Conservation (phyloP, 2,329 filamentous ascomycete genomes). For the Pyricularia grisea region DNA sequence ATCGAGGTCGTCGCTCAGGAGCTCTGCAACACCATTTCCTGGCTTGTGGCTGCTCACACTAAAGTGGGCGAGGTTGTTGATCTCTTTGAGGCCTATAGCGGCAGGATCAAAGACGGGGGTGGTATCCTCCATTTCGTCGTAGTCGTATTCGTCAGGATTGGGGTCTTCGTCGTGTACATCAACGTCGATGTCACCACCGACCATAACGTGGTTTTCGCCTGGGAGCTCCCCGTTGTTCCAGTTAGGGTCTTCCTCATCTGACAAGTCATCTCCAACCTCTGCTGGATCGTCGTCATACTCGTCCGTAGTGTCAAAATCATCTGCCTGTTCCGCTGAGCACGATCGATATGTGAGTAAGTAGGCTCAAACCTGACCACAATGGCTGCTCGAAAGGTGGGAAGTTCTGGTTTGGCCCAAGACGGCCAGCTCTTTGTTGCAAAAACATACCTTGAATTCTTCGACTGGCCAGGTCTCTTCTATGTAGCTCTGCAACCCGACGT, state of each 20-base stretch:
- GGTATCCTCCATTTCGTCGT: constrained; percentile 8
- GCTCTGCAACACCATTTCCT: constrained; percentile 67
- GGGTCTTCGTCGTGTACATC: constrained; percentile 12
- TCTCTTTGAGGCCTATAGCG: constrained; percentile 62
- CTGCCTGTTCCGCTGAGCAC: constrained; percentile 5
- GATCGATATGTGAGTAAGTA: not conserved
- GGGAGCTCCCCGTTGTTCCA: constrained; percentile 9
- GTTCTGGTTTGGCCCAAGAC: not conserved
- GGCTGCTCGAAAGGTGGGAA: not conserved
- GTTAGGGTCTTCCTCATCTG: constrained; percentile 7
- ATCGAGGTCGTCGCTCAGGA: constrained; percentile 62
- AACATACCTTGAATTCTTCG: not conserved
- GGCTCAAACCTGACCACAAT: not conserved
- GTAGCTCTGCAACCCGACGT: not conserved
- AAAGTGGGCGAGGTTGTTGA: constrained; percentile 75
- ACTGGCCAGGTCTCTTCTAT: not conserved
- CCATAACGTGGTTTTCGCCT: constrained; percentile 11
- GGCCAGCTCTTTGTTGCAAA: not conserved
- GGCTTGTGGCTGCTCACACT: constrained; percentile 76
- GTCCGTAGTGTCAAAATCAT: constrained; percentile 1
- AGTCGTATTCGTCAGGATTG: constrained; percentile 9
- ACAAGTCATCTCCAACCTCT: constrained; percentile 3
- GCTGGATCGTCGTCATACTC: constrained; percentile 3
- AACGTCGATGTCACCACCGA: constrained; percentile 13
- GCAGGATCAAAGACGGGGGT: constrained; percentile 36